phyloP scores from a whole-genome alignment of 495 filamentous ascomycete genomes.

The Aspergillus sclerotioniger region DNA sequence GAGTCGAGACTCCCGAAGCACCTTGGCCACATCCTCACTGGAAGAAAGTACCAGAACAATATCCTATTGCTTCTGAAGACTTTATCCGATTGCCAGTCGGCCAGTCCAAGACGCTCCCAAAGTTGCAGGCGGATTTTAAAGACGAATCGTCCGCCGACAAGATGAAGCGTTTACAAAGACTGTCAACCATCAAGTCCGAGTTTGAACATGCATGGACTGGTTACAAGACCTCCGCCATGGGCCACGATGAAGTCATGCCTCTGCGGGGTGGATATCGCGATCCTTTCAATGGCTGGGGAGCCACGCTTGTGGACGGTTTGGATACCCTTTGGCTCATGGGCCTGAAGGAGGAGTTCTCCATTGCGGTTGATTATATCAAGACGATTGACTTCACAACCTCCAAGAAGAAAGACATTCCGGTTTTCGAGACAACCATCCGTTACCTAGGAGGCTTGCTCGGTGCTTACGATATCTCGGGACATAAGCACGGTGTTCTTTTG shows the following conservation, averaged over 20 bases:
- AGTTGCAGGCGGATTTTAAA: conserved; percentile 70
- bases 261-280: conserved; percentile 58
- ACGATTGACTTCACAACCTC: conserved; percentile 89
- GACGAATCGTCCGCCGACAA: conserved; percentile 61
- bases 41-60: conserved; percentile 68
- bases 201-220: conserved; percentile 75
- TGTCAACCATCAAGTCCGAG: conserved; percentile 60
- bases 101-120: conserved; percentile 63
- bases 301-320: conserved; percentile 87
- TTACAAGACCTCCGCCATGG: conserved; percentile 74
- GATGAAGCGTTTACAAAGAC: conserved; percentile 59
- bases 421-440: conserved; percentile 86
- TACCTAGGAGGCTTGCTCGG: conserved; percentile 81
- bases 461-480: conserved; percentile 77
- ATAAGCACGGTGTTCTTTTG: conserved; percentile 66
- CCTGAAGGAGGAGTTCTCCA: conserved; percentile 82
- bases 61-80: conserved; percentile 64
- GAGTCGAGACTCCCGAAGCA: conserved; percentile 37
- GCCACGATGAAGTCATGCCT: conserved; percentile 74
- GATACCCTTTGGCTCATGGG: conserved; percentile 98
- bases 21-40: conserved; percentile 56
- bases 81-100: conserved; percentile 76
- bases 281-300: conserved; percentile 93
- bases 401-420: conserved; percentile 60
- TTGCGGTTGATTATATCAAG: conserved; percentile 71